Evolutionary conservation across 78 protist genomes (phyloP).

Genomic region (Dictyostelium discoideum): DNA sequence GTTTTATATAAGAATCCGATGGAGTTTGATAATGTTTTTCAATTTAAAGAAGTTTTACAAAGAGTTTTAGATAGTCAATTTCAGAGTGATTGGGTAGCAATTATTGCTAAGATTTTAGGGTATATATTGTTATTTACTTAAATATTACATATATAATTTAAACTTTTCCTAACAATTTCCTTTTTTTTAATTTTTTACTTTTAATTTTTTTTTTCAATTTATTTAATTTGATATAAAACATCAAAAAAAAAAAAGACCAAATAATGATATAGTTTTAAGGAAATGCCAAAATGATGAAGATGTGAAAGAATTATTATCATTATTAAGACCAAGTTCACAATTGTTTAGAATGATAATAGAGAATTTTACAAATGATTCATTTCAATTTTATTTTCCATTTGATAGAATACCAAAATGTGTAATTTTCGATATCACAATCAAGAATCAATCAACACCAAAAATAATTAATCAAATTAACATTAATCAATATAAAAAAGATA

Average conservation of each 20-base stretch:
- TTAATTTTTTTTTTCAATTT: too few relatives aligned
- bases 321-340: constrained; percentile 6
- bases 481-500: neutral
- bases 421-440: neutral
- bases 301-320: neutral
- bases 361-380: neutral
- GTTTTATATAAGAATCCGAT: neutral
- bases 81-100: constrained; percentile 2
- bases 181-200: neutral
- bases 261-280: neutral
- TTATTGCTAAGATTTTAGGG: neutral
- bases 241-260: neutral
- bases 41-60: neutral
- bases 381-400: constrained; percentile 6
- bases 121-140: neutral
- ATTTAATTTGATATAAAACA: too few relatives aligned
- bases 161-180: neutral
- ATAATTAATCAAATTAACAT: neutral
- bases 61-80: neutral
- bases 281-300: neutral
- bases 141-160: too few relatives aligned
- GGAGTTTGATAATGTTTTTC: neutral
- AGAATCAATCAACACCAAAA: neutral
- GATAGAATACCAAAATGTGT: neutral
- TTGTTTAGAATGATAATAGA: neutral